Percentiles rank a stretch among this genome's conserved stretches.
Conservation (phyloP, 2,329 filamentous ascomycete species). For the Colletotrichum nymphaeae region DNA sequence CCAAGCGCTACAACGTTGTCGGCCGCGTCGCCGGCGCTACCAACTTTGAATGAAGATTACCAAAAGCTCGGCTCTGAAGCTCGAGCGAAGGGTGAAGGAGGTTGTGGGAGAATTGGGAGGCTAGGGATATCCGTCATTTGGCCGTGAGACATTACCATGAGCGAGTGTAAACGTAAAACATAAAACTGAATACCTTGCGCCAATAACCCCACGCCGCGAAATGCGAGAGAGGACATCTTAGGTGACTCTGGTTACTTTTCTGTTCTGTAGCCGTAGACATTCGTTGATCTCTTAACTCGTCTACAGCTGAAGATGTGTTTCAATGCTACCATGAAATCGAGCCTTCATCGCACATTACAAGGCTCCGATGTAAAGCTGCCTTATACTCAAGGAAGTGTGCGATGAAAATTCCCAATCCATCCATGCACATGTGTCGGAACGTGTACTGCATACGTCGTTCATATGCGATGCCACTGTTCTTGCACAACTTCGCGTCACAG, state of each 20-base stretch:
- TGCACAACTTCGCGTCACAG: neutral
- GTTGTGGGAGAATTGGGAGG: neutral
- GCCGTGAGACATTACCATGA: neutral
- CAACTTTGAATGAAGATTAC: slow-evolving; percentile 52
- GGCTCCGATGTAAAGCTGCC: neutral
- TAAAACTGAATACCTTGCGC: neutral
- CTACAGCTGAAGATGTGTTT: neutral
- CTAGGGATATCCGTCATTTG: slow-evolving; percentile 8
- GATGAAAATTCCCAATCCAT: neutral
- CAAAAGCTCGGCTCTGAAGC: slow-evolving; percentile 7
- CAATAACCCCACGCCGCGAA: neutral
- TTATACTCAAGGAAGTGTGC: neutral
- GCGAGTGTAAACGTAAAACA: slow-evolving; percentile 6
- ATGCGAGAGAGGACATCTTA: neutral
- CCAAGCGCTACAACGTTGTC: slow-evolving; percentile 94
- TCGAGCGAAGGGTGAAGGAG: neutral
- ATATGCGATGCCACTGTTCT: slow-evolving; percentile 12
- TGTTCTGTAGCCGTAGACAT: neutral
- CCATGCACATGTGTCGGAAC: neutral
- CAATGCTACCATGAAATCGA: neutral
- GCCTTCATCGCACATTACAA: neutral
- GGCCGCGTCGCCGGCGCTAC: slow-evolving; percentile 73
- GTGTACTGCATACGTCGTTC: neutral
- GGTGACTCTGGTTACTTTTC: too few species aligned
- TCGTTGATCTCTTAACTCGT: neutral